Base-by-base conservation (phyloP, 495 filamentous ascomycete species). In the Tetracladium setigerum region DNA sequence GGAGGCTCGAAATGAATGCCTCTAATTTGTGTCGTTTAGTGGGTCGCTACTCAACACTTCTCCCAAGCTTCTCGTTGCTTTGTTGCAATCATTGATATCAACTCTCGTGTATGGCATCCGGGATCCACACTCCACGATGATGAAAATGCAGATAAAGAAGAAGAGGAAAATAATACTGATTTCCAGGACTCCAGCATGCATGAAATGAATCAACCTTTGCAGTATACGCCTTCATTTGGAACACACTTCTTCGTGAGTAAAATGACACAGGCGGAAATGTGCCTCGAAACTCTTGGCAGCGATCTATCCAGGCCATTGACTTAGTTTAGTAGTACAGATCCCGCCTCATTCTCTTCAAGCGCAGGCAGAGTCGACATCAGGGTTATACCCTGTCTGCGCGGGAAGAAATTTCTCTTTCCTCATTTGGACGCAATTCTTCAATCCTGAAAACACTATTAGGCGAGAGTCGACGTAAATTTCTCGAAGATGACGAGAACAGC, bases 391-490 rank as follows among this genome's bases (percentile, higher is more conserved):
- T n/a, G n/a, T n/a, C n/a, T n/a, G n/a, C n/a, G 39, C 41, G 66
- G 19, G 81, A 84, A 56, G 70, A 75, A 35, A 70, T 84, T 27
- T 78, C 70, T 46, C 62, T 84, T 13, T 77, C 72, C 11, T 82
- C 77, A 59, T 69, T 85, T 38, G 83, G 83, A 3, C 77, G 83
- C 1, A 69, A 82, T 49, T 74, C 83, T 0, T 62, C 68, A 48
- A 61, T 84, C 1, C 63, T 87, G 24, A 82, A 83, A 56, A 68
- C 77, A 38, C 66, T 87, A 6, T 69, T 87, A 13, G 55, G 65
- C 5, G 83, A 87, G 50, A 81, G 82, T 9, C 71, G 77, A 15
- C 56, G 67, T 27, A 45, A 63, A 16, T 81, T 73, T 56, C 63
- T 79, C 13, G 68, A 75, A 53, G 70, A 69, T 11, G 79, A 83